A percentile compares a stretch with the other conserved stretches of the same genome.
These are phyloP conservation scores for Neurospora discreta DNA, from an alignment of 495 filamentous ascomycete species.

Conservation along the genomic window DNA sequence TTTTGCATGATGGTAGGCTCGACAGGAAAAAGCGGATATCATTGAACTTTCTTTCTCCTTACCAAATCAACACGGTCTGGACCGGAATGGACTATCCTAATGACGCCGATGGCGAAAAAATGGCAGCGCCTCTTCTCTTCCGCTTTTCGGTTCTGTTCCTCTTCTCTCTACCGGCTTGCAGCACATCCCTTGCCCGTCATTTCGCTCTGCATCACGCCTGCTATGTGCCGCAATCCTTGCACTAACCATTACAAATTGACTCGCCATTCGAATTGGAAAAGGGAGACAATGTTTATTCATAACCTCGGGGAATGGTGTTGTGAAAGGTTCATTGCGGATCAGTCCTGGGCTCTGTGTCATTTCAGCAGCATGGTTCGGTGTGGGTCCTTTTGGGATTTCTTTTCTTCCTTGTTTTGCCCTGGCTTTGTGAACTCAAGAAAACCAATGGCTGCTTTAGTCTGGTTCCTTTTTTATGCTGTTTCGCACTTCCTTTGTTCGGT, in stretches of 20 bases:
- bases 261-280: constrained; percentile 3
- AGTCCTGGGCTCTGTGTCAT: neutral
- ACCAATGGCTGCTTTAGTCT: neutral
- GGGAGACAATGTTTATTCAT: neutral
- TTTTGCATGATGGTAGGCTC: neutral
- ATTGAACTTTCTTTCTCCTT: constrained; percentile 4
- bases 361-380: neutral
- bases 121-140: constrained; percentile 8
- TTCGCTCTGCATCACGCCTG: neutral
- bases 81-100: constrained; percentile 17
- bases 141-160: neutral
- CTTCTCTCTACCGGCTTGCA: neutral
- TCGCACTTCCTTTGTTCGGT: neutral
- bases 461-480: neutral
- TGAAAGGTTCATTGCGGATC: neutral
- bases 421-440: neutral
- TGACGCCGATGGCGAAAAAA: constrained; percentile 7
- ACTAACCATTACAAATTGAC: neutral
- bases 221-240: neutral
- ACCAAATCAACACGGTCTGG: constrained; percentile 19
- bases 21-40: neutral
- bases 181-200: neutral
- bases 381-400: neutral
- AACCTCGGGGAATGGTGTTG: neutral
- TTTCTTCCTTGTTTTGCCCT: neutral